A percentile compares a stretch with the other conserved stretches of the same genome.
phyloP scores from a whole-genome alignment of 176 grass and related monocot species.

The Avena insularis region DNA sequence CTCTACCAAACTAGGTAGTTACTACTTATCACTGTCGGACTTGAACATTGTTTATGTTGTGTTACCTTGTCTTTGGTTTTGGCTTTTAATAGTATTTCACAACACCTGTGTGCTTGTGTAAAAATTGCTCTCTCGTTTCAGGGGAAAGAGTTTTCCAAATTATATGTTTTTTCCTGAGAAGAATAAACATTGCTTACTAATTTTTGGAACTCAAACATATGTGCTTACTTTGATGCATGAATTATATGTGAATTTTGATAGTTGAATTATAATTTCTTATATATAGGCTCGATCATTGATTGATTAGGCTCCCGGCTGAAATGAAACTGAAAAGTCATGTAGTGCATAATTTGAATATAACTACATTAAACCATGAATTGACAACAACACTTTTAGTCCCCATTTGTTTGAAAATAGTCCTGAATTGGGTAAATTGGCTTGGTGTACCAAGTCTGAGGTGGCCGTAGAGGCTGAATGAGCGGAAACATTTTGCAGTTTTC shows the following conservation, averaged over 20 bases:
- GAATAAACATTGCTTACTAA: background rate
- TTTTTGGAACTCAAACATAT: background rate
- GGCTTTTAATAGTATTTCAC: background rate
- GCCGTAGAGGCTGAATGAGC: background rate
- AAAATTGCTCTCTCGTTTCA: conserved; percentile 18
- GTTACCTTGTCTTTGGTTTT: conserved; percentile 11
- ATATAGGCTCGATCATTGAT: background rate
- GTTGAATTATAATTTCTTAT: background rate
- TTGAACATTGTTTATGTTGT: conserved; percentile 14
- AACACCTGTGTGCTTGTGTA: conserved; percentile 9
- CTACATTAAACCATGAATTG: background rate
- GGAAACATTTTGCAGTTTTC: background rate
- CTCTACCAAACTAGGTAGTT: background rate
- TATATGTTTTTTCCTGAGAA: background rate
- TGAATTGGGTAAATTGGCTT: background rate
- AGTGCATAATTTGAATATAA: background rate
- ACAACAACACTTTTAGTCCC: background rate
- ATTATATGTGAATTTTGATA: background rate
- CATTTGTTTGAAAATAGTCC: background rate
- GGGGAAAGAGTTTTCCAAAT: background rate
- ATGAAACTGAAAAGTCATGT: background rate
- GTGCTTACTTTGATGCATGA: background rate
- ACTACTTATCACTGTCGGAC: background rate
- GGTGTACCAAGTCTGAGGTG: conserved; percentile 7
- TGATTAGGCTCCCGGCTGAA: background rate